Conservation (phyloP, 352 stramenopile genomes). For the Phytophthora megakarya region DNA sequence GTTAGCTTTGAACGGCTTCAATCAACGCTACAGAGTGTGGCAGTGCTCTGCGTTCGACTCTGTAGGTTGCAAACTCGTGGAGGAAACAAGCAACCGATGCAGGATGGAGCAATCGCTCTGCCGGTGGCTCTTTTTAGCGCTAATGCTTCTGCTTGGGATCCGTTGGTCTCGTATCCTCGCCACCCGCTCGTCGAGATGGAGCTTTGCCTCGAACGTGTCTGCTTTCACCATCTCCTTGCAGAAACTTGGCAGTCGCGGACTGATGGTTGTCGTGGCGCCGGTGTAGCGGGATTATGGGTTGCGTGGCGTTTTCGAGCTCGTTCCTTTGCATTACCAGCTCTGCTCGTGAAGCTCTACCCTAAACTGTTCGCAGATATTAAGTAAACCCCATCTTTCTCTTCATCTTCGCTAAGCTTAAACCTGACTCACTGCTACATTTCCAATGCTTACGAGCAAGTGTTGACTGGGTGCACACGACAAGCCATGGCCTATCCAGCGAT, state of each 20-base stretch:
- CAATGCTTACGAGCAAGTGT: conserved; percentile 27
- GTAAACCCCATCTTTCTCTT: conserved; percentile 23
- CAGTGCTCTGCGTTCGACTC: conserved; percentile 7
- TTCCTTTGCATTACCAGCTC: neutral
- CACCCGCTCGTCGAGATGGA: conserved; percentile 14
- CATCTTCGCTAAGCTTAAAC: conserved; percentile 13
- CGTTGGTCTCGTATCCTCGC: no score
- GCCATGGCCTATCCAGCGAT: conserved; percentile 1
- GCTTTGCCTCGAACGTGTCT: conserved; percentile 18
- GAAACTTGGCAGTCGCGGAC: conserved; percentile 27
- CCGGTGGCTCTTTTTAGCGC: conserved; percentile 4
- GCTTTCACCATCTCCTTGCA: conserved; percentile 19
- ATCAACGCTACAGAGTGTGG: neutral
- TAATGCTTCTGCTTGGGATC: conserved; percentile 13
- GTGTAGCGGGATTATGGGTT: neutral
- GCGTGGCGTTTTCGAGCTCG: neutral
- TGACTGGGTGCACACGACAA: conserved; percentile 23
- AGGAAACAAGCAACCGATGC: neutral
- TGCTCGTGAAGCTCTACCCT: conserved; percentile 2
- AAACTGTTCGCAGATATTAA: conserved; percentile 19
- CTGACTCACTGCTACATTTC: conserved; percentile 17
- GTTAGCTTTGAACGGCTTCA: conserved; percentile 3
- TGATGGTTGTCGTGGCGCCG: conserved; percentile 17
- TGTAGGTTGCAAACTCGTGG: neutral
- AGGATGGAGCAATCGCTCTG: neutral